Conservation (phyloP, 2,329 filamentous ascomycete genomes). For the Colletotrichum sp. region DNA sequence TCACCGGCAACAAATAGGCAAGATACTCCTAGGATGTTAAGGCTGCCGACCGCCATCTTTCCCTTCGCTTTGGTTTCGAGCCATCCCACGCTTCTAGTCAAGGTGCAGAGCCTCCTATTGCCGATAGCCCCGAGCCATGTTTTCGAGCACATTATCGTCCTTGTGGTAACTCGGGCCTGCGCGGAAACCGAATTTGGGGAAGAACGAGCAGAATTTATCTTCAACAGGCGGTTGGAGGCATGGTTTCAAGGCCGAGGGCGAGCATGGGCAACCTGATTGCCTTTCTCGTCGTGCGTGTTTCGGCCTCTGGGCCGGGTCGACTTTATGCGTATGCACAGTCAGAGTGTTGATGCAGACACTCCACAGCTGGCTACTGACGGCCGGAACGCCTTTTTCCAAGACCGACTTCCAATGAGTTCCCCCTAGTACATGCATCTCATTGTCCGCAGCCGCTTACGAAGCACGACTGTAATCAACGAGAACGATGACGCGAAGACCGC, state of each 20-base stretch:
- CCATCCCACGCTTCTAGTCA: background rate
- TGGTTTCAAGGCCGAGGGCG: background rate
- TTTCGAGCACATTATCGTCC: background rate
- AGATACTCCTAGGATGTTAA: background rate
- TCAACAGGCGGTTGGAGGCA: background rate
- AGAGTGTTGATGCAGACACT: too few species aligned
- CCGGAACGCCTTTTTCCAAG: background rate
- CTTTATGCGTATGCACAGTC: background rate
- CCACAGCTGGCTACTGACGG: too few species aligned
- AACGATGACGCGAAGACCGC: background rate
- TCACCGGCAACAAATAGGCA: background rate
- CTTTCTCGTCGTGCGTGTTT: background rate
- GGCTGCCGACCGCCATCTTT: background rate
- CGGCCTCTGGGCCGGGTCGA: background rate
- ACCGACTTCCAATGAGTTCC: background rate
- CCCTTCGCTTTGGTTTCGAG: background rate
- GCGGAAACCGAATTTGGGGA: background rate
- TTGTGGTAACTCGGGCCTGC: background rate
- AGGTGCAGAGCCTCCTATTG: background rate
- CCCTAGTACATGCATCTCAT: background rate
- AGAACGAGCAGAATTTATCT: background rate
- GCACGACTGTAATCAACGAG: background rate
- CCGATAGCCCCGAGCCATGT: background rate
- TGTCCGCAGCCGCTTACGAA: background rate
- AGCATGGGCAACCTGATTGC: background rate